Evolutionary conservation across 495 filamentous ascomycete genomes (phyloP).

Genomic region (Hypomontagnella submonticulosa): DNA sequence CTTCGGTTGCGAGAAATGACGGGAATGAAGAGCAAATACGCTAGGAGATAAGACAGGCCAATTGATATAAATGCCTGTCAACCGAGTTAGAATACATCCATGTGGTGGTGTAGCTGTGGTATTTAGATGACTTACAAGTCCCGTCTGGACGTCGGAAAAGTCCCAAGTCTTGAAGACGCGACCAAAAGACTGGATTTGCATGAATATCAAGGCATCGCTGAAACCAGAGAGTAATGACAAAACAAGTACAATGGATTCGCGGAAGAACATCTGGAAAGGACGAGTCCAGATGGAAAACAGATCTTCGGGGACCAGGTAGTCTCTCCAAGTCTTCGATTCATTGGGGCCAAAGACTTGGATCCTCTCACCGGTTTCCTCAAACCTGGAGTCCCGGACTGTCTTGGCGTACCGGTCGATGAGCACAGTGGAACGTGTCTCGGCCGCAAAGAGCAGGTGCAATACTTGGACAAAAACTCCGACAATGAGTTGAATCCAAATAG

Average conservation of each 20-base stretch:
- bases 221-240: constrained; percentile 80
- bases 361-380: constrained; percentile 38
- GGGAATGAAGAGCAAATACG: constrained; percentile 70
- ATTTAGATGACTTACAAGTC: constrained; percentile 52
- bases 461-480: constrained; percentile 73
- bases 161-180: constrained; percentile 73
- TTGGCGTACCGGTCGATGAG: constrained; percentile 73
- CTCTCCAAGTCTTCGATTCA: constrained; percentile 61
- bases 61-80: constrained; percentile 68
- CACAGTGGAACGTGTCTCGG: constrained; percentile 73
- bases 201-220: constrained; percentile 82
- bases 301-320: constrained; percentile 63
- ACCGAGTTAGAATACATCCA: constrained; percentile 1
- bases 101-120: background rate
- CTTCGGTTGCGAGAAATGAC: constrained; percentile 67
- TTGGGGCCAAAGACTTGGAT: constrained; percentile 69
- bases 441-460: constrained; percentile 71
- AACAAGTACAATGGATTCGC: constrained; percentile 76
- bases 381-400: constrained; percentile 63
- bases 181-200: constrained; percentile 74
- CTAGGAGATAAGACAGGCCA: constrained; percentile 71
- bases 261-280: constrained; percentile 80
- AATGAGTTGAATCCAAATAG: constrained; percentile 82
- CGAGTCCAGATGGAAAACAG: constrained; percentile 72
- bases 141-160: constrained; percentile 65